A percentile compares a stretch with the other conserved stretches of the same genome.
Evolutionary conservation across 441 rosid genomes (phyloP).

Genomic region (Pelargonium myrrhifolium): DNA sequence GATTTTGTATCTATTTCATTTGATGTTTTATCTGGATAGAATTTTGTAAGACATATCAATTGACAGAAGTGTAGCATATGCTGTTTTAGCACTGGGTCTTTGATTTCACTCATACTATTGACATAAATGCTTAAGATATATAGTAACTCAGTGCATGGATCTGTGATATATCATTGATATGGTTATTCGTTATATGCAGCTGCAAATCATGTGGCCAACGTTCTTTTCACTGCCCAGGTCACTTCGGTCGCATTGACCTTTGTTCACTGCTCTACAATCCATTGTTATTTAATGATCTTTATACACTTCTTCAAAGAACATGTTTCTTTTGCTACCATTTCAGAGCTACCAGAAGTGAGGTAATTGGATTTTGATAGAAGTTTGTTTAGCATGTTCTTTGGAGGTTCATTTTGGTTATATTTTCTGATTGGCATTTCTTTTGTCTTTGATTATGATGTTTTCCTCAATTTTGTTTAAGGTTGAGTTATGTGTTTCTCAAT

Average conservation of each 20-base stretch:
- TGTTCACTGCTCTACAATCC: slow-evolving; percentile 74
- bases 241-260: slow-evolving; percentile 87
- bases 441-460: neutral
- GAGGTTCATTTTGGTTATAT: slow-evolving; percentile 5
- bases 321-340: slow-evolving; percentile 73
- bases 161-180: neutral
- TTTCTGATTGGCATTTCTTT: slow-evolving; percentile 3
- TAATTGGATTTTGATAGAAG: slow-evolving; percentile 21
- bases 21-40: neutral
- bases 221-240: slow-evolving; percentile 70
- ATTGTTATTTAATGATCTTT: slow-evolving; percentile 58
- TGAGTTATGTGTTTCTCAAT: slow-evolving; percentile 45
- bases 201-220: slow-evolving; percentile 70
- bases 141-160: neutral
- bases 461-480: slow-evolving; percentile 36
- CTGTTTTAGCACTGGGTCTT: neutral
- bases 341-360: slow-evolving; percentile 34
- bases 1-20: neutral
- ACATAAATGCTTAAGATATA: neutral
- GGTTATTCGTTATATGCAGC: slow-evolving; percentile 36
- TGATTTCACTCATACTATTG: neutral
- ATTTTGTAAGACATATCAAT: neutral
- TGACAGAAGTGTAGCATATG: neutral
- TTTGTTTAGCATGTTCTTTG: slow-evolving; percentile 8
- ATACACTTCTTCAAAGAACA: slow-evolving; percentile 49